Percentiles rank a stretch among this genome's conserved stretches.
Conservation (phyloP, 2,329 filamentous ascomycete species). For the Colletotrichum kahawae region DNA sequence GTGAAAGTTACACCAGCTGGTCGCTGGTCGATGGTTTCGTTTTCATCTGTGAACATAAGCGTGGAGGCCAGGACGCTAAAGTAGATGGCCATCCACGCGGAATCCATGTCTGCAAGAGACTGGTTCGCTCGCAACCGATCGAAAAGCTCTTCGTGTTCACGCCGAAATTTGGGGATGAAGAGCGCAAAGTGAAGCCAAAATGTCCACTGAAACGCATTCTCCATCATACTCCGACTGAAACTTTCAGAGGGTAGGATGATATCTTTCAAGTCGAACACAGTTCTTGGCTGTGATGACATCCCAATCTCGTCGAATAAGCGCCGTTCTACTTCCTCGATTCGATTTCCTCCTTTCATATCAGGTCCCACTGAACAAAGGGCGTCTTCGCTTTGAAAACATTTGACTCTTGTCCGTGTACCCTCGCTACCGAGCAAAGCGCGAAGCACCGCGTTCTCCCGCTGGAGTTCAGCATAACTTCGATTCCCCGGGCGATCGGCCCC, state of each 20-base stretch:
- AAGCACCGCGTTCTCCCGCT: neutral
- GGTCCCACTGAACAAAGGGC: neutral
- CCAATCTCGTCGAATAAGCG: neutral
- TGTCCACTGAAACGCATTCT: neutral
- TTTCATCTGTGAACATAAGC: neutral
- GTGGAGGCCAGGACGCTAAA: neutral
- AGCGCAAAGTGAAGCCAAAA: neutral
- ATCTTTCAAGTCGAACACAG: neutral
- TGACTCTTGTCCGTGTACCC: neutral
- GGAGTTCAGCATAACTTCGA: neutral
- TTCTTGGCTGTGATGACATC: neutral
- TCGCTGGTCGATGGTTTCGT: neutral
- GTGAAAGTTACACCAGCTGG: neutral
- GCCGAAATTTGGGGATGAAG: neutral
- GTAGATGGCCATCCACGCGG: neutral
- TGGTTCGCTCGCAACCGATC: neutral
- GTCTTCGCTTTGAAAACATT: neutral
- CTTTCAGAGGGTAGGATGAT: neutral
- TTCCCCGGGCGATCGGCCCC: neutral
- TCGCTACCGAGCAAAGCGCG: neutral
- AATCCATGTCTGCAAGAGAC: neutral
- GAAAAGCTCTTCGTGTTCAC: neutral
- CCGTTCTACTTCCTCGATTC: neutral
- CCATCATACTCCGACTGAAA: neutral
- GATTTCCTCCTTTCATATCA: neutral